Evolutionary conservation across 1,284 basidiomycete species (phyloP).

Genomic region (Golubevia pallescens): DNA sequence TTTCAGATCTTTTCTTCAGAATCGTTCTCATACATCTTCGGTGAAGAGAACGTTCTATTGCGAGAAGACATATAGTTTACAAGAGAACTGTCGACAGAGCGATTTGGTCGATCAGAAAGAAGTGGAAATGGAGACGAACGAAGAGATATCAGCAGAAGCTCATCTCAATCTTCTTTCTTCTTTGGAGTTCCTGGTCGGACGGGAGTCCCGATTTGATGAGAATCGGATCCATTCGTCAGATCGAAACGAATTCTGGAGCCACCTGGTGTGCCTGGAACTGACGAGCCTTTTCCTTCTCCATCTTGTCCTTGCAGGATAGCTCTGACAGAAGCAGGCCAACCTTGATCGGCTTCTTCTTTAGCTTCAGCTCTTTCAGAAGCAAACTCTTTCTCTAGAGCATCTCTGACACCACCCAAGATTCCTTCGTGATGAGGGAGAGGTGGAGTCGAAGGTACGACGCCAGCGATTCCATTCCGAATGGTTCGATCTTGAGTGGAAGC

Average conservation of each 20-base stretch:
- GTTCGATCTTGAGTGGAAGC: neutral
- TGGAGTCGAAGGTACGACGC: neutral
- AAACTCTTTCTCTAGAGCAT: neutral
- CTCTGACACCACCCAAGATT: neutral
- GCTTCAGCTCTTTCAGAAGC: slow-evolving; percentile 6
- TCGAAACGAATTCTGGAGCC: neutral
- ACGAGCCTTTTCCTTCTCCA: neutral
- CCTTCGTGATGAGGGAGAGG: neutral
- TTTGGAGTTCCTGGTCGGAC: too few species aligned
- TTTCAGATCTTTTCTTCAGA: too few species aligned
- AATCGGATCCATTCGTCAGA: neutral
- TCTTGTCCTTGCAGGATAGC: neutral
- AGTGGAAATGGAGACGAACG: too few species aligned
- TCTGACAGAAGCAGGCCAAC: neutral
- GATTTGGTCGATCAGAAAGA: too few species aligned
- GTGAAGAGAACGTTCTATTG: too few species aligned
- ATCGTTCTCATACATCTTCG: too few species aligned
- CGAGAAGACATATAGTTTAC: too few species aligned
- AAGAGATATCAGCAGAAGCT: too few species aligned
- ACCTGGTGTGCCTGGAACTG: neutral
- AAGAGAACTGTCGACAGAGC: too few species aligned
- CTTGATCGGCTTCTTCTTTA: neutral
- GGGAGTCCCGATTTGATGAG: too few species aligned
- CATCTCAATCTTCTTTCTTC: too few species aligned
- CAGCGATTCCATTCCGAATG: neutral